These are phyloP conservation scores for Galeopsis tetrahit DNA, from an alignment of 257 asterid genomes.

Conservation along the genomic window DNA sequence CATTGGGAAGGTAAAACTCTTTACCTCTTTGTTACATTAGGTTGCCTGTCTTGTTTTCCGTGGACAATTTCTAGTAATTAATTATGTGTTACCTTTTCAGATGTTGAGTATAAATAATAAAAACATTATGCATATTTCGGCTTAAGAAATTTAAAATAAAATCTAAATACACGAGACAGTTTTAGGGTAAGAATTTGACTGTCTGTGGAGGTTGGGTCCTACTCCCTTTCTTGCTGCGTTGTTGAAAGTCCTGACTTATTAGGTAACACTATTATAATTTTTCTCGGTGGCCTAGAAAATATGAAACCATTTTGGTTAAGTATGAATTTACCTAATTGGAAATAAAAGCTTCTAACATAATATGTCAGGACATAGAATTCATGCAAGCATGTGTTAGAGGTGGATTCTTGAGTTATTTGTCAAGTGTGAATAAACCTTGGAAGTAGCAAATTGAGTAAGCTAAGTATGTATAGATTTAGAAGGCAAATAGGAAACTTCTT, in stretches of 20 bases:
- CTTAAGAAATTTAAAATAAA: neutral
- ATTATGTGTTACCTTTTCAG: neutral
- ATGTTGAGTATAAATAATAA: neutral
- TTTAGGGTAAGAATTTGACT: no score
- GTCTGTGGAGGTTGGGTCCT: no score
- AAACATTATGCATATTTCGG: neutral
- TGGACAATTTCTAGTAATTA: conserved; percentile 5
- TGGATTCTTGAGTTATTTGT: no score
- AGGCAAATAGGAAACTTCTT: neutral
- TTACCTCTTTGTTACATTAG: conserved; percentile 9
- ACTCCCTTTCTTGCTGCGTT: neutral
- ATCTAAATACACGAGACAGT: no score
- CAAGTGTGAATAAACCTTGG: no score
- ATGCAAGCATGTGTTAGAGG: neutral
- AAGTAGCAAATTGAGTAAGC: neutral
- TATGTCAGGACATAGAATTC: neutral
- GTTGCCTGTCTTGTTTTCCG: conserved; percentile 11
- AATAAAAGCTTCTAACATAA: neutral
- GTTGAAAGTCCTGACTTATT: neutral
- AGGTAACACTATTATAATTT: neutral
- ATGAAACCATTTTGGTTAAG: neutral
- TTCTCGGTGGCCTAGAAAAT: neutral
- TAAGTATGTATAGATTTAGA: neutral
- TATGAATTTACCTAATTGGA: neutral
- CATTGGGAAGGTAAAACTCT: conserved; percentile 68